phyloP scores from a whole-genome alignment of 257 asterid species.

The Solanum pennellii region DNA sequence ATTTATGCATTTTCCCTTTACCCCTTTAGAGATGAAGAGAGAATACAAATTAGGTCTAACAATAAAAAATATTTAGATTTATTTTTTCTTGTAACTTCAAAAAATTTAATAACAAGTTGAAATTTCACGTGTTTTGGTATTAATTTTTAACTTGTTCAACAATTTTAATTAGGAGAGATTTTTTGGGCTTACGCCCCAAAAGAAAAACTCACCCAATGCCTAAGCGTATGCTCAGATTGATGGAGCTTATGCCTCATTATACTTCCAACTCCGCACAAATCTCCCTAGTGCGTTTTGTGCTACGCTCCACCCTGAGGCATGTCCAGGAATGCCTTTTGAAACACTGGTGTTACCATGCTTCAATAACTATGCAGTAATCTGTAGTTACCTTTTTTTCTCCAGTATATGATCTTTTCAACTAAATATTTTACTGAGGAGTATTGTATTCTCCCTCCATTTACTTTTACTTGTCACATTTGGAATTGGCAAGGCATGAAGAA shows the following conservation, averaged over 20 bases:
- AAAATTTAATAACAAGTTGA: not conserved
- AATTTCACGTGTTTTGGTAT: not conserved
- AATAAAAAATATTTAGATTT: not conserved
- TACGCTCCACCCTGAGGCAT: not conserved
- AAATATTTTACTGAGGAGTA: not conserved
- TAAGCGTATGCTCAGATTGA: not conserved
- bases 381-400: not conserved
- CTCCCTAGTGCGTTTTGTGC: not conserved
- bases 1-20: not conserved
- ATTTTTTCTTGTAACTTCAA: not conserved
- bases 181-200: not conserved
- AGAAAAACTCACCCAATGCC: not conserved
- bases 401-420: not conserved
- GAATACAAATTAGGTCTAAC: not conserved
- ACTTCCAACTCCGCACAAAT: not conserved
- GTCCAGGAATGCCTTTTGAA: not conserved
- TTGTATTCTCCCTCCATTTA: not conserved
- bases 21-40: not conserved
- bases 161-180: not conserved
- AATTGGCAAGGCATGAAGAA: not conserved
- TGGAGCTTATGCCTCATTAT: not conserved
- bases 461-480: not conserved
- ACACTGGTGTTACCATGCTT: not conserved
- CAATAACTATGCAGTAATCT: not conserved
- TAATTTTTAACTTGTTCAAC: not conserved